Base-by-base conservation (phyloP, 2,329 filamentous ascomycete species). In the Colletotrichum agaves region DNA sequence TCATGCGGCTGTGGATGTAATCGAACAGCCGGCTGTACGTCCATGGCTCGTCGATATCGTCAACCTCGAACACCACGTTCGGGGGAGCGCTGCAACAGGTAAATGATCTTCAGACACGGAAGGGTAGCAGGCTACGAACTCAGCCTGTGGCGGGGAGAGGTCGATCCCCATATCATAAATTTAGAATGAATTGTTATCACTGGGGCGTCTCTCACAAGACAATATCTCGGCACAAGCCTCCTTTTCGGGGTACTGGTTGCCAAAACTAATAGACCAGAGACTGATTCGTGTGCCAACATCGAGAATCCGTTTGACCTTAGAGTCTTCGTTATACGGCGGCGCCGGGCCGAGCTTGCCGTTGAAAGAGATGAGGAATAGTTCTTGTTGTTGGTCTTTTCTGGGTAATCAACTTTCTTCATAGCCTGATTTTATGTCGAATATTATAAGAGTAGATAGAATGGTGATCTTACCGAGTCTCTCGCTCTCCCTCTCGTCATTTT, bases 251-350 rank as follows among this genome's bases (percentile, higher is more conserved):
- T 53, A 37, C 8, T 3, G 3, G 21, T 43, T 44, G 72, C 74
- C 81, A 70, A 83, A 80, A 59, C 85, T 83, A 7, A 85, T 80
- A 4, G 78, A 77, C 79, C 80, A 82, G 6, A 78, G 72, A 13
- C 82, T 83, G 5, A 83, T 85, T 0, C 83, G 83, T 1, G 82
- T 84, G 15, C 83, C 83, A 41, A 83, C 70, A 72, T 86, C 84
- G 2, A 86, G 75, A 10, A 80, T 74, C 17, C 67, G 70, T 0
- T 60, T 63, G 5, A 49, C 21, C 39, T 66, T 55, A 1, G 65
- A 39, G 6, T 63, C 60, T 2, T 64, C 53, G 7, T 60, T 44
- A 23, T 67, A 61, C 6, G 58, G 53, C 31, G 72, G 65, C 33
- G 72, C 69, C n/a, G 74, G 37, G 8, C 72, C 58, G 37, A 75